Evolutionary conservation across 352 stramenopile species (phyloP).

Genomic region (Pythium aphanidermatum): DNA sequence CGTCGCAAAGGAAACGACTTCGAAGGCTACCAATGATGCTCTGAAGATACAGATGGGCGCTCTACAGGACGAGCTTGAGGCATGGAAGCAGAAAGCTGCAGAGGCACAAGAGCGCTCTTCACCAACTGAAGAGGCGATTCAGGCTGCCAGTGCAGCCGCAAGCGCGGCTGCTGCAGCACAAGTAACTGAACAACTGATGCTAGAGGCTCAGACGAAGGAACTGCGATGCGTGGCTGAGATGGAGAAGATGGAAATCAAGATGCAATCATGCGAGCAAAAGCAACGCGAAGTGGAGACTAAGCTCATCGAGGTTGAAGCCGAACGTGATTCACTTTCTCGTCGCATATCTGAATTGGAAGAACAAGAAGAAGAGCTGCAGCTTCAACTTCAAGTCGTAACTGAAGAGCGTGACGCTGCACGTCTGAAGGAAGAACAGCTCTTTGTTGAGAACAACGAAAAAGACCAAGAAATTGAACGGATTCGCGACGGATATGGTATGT

Average conservation of each 20-base stretch:
- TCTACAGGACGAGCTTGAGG: conserved; percentile 33
- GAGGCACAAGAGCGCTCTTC: conserved; percentile 14
- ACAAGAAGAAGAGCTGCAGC: conserved; percentile 66
- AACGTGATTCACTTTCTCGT: conserved; percentile 29
- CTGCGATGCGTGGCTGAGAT: conserved; percentile 59
- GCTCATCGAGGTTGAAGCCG: conserved; percentile 27
- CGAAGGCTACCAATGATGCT: conserved; percentile 24
- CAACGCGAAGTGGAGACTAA: conserved; percentile 27
- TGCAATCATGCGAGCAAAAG: conserved; percentile 40
- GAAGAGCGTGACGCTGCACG: conserved; percentile 77
- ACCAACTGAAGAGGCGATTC: conserved; percentile 7
- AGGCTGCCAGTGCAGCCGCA: conserved; percentile 1
- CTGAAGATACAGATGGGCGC: conserved; percentile 31
- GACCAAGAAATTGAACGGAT: conserved; percentile 86
- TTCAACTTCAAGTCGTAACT: conserved; percentile 79
- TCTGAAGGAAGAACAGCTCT: conserved; percentile 80
- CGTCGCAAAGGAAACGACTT: conserved; percentile 21
- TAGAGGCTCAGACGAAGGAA: conserved; percentile 73
- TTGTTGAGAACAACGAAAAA: conserved; percentile 80
- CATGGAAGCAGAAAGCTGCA: conserved; percentile 31
- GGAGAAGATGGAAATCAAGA: conserved; percentile 62
- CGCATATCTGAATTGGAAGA: conserved; percentile 58
- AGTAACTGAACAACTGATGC: conserved; percentile 41
- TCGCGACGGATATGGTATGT: conserved; percentile 75
- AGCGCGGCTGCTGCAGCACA: conserved; percentile 22